Evolutionary conservation across 495 filamentous ascomycete genomes (phyloP).

Genomic region (Aspergillus cavernicola): DNA sequence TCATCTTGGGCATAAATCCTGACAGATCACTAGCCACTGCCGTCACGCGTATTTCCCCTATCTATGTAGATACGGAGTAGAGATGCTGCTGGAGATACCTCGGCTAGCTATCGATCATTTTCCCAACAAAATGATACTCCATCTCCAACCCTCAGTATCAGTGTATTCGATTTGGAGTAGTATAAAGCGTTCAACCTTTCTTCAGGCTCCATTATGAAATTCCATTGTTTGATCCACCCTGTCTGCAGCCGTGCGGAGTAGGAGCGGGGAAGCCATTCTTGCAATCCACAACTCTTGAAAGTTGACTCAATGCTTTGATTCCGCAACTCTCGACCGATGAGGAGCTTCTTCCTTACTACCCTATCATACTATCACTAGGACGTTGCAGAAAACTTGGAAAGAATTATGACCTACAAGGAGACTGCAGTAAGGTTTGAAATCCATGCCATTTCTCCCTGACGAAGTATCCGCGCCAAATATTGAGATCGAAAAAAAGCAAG

Average conservation of each 20-base stretch:
- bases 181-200: neutral
- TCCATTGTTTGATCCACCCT: neutral
- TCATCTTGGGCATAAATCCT: conserved; percentile 13
- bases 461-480: conserved; percentile 11
- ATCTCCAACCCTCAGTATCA: neutral
- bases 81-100: no score
- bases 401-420: no score
- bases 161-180: neutral
- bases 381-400: no score
- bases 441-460: neutral
- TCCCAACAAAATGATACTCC: no score
- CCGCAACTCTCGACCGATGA: neutral
- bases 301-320: neutral
- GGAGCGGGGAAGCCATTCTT: neutral
- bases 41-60: neutral
- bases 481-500: conserved; percentile 3
- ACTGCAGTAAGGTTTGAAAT: neutral
- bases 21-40: neutral
- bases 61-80: no score
- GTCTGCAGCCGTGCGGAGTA: conserved; percentile 3
- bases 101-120: no score
- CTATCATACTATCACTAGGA: no score
- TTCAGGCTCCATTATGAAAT: neutral
- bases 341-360: no score
- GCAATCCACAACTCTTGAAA: neutral